Base-by-base conservation (phyloP, 1,139 yeast species). In the Pichia sp. region DNA sequence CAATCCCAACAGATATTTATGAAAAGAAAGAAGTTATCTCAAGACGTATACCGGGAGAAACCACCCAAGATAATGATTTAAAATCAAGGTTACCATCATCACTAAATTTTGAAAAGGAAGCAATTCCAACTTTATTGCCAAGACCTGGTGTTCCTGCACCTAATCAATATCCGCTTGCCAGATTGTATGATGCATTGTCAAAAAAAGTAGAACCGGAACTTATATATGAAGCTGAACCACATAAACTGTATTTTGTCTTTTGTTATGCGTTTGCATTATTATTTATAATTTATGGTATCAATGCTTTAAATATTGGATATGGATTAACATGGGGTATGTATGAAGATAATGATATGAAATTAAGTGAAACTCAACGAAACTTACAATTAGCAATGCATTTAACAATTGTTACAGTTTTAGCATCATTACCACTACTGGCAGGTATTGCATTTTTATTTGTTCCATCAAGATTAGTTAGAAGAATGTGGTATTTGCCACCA, bases 181-280 rank as follows among this genome's bases (percentile, higher is more conserved):
- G 82, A 60, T 81, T 86, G 65, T 70, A 84, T 56, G 75, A 75
- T 51, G 74, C 78, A n/a, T 68, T 87, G 51, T 71, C 76, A 52
- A 68, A 70, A 43, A 79, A 80, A 56, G 68, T 67, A 9, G 73
- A 75, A 45, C 94, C 94, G 1, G 95, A 85, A 62, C 70, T 87
- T 50, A 73, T 87, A 44, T 87, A 87, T 65, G 90, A 85, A 69
- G 80, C 89, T 30, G 95, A 87, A 65, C 86, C 94, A 0, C 95
- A 87, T 61, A 71, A 85, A 50, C 70, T 85, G 27, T 87, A 85
- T 63, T 85, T 86, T 62, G 68, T 85, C 24, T 76, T 80, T 36
- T 79, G 87, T 61, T 78, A 82, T 54, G 80, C 87, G 37, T 73
- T 83, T 59, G 86, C 89, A 0, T 68, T 84, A 36, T 80, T 82